Evolutionary conservation across 1,284 basidiomycete genomes (phyloP).

Genomic region (Clitocybe nebularis): DNA sequence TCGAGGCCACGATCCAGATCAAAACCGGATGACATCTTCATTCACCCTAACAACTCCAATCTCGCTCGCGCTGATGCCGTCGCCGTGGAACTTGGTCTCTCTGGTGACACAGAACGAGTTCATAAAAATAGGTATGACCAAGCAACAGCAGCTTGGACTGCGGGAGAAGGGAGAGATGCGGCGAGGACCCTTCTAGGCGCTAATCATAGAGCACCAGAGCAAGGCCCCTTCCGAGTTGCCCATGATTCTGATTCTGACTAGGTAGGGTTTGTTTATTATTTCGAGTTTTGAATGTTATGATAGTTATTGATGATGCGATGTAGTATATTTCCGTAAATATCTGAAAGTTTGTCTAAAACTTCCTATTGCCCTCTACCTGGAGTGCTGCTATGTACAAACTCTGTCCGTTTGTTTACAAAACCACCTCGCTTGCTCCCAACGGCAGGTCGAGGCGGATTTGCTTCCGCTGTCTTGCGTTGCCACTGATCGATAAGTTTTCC

Average conservation of each 20-base stretch:
- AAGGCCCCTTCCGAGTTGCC: slow-evolving; percentile 13
- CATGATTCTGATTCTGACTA: slow-evolving; percentile 19
- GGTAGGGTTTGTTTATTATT: slow-evolving; percentile 1
- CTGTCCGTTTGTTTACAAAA: slow-evolving; percentile 38
- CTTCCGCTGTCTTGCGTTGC: slow-evolving; percentile 74
- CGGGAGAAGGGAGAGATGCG: slow-evolving; percentile 22
- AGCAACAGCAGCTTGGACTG: slow-evolving; percentile 21
- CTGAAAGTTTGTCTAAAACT: slow-evolving; percentile 16
- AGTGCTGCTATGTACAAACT: slow-evolving; percentile 22
- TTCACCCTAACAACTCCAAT: slow-evolving; percentile 59
- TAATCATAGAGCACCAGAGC: slow-evolving; percentile 8
- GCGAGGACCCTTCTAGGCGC: slow-evolving; percentile 20
- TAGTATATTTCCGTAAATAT: slow-evolving; percentile 4
- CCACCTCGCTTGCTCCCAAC: slow-evolving; percentile 31
- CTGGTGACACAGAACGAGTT: slow-evolving; percentile 23
- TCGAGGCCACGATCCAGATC: slow-evolving; percentile 43
- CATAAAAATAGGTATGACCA: slow-evolving; percentile 16
- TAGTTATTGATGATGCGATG: slow-evolving; percentile 10
- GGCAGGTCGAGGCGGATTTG: slow-evolving; percentile 32
- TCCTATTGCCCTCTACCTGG: slow-evolving; percentile 4
- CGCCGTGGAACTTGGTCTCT: slow-evolving; percentile 49
- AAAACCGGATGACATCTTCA: slow-evolving; percentile 56
- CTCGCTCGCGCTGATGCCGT: slow-evolving; percentile 58
- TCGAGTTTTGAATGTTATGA: slow-evolving; percentile 1
- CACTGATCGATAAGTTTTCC: slow-evolving; percentile 79